These are phyloP conservation scores for Aphanocladium album DNA, from an alignment of 2,329 filamentous ascomycete species.

Conservation along the genomic window DNA sequence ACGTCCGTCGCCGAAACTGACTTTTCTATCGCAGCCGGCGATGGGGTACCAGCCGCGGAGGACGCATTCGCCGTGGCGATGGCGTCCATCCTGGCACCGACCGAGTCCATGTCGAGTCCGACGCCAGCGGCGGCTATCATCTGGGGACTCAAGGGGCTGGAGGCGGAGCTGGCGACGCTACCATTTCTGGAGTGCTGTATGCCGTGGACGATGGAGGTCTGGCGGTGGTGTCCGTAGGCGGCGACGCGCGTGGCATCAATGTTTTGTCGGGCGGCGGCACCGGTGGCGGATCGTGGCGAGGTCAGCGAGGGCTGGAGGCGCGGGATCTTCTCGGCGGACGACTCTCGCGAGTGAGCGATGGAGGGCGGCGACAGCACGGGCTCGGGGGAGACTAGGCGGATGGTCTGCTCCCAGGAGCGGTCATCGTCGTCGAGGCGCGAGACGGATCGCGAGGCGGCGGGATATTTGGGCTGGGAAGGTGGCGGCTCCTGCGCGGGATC, in stretches of 20 bases:
- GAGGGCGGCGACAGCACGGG: background rate
- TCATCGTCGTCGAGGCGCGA: constrained; percentile 12
- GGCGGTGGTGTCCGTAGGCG: constrained; percentile 80
- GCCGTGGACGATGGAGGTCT: constrained; percentile 96
- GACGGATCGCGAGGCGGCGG: constrained; percentile 6
- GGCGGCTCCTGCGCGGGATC: constrained; percentile 7
- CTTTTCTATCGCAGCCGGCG: constrained; percentile 35
- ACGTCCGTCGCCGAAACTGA: constrained; percentile 43
- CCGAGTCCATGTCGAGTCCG: constrained; percentile 46
- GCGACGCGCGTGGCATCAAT: constrained; percentile 45
- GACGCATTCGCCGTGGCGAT: constrained; percentile 40
- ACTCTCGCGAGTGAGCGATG: constrained; percentile 12
- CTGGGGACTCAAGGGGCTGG: constrained; percentile 83
- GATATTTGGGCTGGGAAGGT: background rate
- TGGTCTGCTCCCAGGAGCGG: constrained; percentile 12
- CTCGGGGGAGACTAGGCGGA: constrained; percentile 11
- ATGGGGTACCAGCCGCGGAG: constrained; percentile 23
- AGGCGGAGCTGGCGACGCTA: constrained; percentile 73
- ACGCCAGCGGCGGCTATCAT: constrained; percentile 67
- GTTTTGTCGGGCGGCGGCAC: background rate
- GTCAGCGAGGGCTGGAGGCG: constrained; percentile 1
- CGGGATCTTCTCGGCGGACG: constrained; percentile 11
- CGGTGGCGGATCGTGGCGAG: constrained; percentile 11
- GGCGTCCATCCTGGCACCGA: constrained; percentile 39
- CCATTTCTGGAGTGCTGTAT: constrained; percentile 89